A percentile compares a stretch with the other conserved stretches of the same genome.
Evolutionary conservation across 75 land plant genomes (phyloP).

Genomic region (Picea sitchensis): DNA sequence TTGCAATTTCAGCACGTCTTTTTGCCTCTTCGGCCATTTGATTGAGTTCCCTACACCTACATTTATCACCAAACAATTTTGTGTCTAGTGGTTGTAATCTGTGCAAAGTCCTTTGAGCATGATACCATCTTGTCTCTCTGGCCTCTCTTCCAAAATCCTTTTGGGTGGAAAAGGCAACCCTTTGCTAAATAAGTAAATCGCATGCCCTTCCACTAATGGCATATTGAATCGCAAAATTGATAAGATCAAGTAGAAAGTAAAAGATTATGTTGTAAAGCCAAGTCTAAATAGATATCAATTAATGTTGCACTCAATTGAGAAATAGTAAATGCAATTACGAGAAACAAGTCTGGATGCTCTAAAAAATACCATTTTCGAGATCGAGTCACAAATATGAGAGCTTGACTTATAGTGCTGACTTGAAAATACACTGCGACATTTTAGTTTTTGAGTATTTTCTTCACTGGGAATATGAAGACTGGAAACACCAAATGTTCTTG

Average conservation of each 20-base stretch:
- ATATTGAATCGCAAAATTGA: conserved; percentile 64
- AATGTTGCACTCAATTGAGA: conserved; percentile 78
- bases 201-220: conserved; percentile 72
- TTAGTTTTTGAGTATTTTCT: too few species aligned
- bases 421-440: conserved; percentile 39
- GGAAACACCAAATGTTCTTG: too few species aligned
- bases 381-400: conserved; percentile 34
- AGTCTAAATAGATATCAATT: conserved; percentile 48
- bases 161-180: too few species aligned
- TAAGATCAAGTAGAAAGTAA: conserved; percentile 15
- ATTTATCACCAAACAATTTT: conserved; percentile 11
- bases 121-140: too few species aligned
- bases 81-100: too few species aligned
- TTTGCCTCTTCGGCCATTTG: conserved; percentile 76
- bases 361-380: conserved; percentile 67
- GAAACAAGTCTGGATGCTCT: conserved; percentile 56
- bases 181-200: conserved; percentile 40
- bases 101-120: too few species aligned
- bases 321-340: not conserved
- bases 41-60: conserved; percentile 40
- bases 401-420: conserved; percentile 59
- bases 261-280: conserved; percentile 50
- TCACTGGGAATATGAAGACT: too few species aligned
- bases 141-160: too few species aligned
- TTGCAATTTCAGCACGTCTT: too few species aligned